A percentile compares a stretch with the other conserved stretches of the same genome.
Conservation (phyloP, 1,139 yeast species). For the Protomyces macrosporus region DNA sequence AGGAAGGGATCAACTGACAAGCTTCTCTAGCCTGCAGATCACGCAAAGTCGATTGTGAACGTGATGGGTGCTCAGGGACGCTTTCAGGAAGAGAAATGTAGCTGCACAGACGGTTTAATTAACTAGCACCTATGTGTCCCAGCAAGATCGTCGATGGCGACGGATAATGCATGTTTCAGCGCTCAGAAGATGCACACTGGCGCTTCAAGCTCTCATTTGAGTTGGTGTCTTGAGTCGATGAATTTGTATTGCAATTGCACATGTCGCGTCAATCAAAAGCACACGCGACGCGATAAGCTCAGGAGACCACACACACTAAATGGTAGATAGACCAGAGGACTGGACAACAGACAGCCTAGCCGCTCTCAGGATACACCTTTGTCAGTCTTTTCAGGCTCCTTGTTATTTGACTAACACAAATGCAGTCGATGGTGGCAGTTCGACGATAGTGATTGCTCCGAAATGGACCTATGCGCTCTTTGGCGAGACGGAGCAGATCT, state of each 20-base stretch:
- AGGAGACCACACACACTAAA: neutral
- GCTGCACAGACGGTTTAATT: no score
- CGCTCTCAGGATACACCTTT: slow-evolving; percentile 2
- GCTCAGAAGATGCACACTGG: no score
- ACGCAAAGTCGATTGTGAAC: no score
- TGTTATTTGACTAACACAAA: neutral
- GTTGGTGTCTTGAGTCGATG: no score
- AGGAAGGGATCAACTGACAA: no score
- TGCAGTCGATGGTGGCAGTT: slow-evolving; percentile 23
- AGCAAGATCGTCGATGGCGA: no score
- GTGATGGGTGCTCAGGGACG: no score
- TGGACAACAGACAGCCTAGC: slow-evolving; percentile 11
- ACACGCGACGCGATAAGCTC: neutral
- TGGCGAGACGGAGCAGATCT: slow-evolving; percentile 85
- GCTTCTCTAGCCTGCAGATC: no score
- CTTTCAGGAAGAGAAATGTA: no score
- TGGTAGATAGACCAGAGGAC: slow-evolving; percentile 23
- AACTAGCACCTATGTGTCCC: no score
- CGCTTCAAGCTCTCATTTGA: no score
- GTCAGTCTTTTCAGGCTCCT: neutral
- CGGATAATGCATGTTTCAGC: no score
- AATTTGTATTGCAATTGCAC: neutral
- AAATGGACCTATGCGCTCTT: slow-evolving; percentile 83
- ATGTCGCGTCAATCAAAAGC: neutral
- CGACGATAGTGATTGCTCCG: slow-evolving; percentile 45